A percentile compares a stretch with the other conserved stretches of the same genome.
Conservation (phyloP, 768 basidiomycete species). For the Peribolospora kevripleyi region DNA sequence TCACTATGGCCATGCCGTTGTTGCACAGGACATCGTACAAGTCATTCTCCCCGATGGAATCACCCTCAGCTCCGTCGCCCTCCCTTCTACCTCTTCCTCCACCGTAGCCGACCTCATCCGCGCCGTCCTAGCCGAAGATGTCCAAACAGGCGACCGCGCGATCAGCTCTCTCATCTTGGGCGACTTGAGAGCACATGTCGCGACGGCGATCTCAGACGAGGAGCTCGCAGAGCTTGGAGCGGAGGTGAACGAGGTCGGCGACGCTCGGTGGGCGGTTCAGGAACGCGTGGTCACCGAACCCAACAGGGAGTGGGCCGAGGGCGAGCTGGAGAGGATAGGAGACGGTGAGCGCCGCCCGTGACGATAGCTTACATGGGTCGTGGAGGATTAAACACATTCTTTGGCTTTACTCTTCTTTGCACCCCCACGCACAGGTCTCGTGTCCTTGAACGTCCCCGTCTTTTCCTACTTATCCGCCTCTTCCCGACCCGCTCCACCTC, state of each 20-base stretch:
- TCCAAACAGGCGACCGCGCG: constrained; percentile 2
- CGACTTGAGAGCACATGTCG: too few relatives aligned
- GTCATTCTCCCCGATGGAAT: too few relatives aligned
- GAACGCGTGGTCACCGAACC: neutral
- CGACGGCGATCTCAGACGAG: neutral
- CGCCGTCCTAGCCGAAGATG: constrained; percentile 7
- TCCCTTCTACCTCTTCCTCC: neutral
- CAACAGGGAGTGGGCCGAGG: constrained; percentile 38
- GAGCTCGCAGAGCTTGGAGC: neutral
- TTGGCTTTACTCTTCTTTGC: too few relatives aligned
- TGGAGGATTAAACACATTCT: neutral
- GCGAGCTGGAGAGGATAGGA: constrained; percentile 38
- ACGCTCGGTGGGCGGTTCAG: constrained; percentile 9
- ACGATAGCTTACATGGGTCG: neutral
- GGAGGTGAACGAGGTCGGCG: neutral
- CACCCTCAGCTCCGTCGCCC: too few relatives aligned
- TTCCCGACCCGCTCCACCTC: neutral
- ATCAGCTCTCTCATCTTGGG: neutral
- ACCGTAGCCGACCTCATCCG: constrained; percentile 4
- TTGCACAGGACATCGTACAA: too few relatives aligned
- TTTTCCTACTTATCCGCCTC: neutral
- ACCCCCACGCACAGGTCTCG: too few relatives aligned
- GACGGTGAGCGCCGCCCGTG: constrained; percentile 28
- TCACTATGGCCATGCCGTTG: too few relatives aligned
- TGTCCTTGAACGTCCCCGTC: neutral